These are phyloP conservation scores for Ramichloridium luteum DNA, from an alignment of 2,329 filamentous ascomycete genomes.

Conservation along the genomic window DNA sequence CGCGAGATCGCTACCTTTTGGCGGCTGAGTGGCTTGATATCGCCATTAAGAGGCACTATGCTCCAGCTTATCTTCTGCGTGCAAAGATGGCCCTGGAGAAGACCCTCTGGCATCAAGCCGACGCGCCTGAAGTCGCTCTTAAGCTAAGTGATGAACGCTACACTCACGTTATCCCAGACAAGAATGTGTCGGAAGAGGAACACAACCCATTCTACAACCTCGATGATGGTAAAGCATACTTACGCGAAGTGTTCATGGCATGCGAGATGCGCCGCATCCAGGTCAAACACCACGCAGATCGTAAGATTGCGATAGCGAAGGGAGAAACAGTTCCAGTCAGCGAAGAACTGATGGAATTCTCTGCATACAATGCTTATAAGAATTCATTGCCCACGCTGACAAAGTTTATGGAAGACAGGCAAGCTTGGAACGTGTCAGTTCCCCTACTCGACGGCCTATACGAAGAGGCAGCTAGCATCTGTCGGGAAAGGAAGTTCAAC, in stretches of 20 bases:
- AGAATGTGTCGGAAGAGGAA: constrained; percentile 4
- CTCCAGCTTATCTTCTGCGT: constrained; percentile 17
- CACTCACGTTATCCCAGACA: constrained; percentile 10
- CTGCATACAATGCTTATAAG: too few species aligned
- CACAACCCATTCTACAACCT: constrained; percentile 16
- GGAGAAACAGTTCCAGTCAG: too few species aligned
- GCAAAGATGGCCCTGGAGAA: constrained; percentile 17
- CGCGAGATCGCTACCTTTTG: constrained; percentile 14
- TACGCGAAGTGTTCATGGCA: constrained; percentile 18
- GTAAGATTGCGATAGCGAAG: too few species aligned
- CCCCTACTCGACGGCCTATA: too few species aligned
- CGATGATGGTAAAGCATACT: constrained; percentile 10
- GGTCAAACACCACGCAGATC: too few species aligned
- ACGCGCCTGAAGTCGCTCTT: constrained; percentile 15
- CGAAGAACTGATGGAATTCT: too few species aligned
- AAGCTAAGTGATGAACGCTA: constrained; percentile 16
- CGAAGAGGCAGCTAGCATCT: too few species aligned
- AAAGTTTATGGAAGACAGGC: too few species aligned
- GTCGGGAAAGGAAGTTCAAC: too few species aligned
- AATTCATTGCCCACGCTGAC: too few species aligned
- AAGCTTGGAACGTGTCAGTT: too few species aligned
- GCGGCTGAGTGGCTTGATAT: constrained; percentile 20
- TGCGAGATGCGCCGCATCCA: constrained; percentile 10
- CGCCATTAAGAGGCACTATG: constrained; percentile 13
- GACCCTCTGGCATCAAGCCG: constrained; percentile 14